These are phyloP conservation scores for Aspergillus bridgeri DNA, from an alignment of 495 filamentous ascomycete genomes.

Conservation along the genomic window DNA sequence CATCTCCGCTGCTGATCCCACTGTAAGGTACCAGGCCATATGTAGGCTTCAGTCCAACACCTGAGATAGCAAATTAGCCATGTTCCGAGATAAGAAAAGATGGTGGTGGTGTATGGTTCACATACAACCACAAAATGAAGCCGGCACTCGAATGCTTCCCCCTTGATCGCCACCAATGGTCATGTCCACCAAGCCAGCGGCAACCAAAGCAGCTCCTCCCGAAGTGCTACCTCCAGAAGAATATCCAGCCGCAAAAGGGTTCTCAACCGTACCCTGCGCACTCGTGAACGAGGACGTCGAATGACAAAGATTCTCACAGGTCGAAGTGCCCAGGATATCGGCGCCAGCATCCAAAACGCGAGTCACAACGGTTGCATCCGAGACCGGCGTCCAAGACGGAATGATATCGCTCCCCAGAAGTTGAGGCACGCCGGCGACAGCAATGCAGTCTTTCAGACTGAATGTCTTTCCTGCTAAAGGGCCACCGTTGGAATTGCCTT, in stretches of 20 bases:
- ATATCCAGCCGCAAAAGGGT: slow-evolving; percentile 46
- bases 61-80: slow-evolving; percentile 16
- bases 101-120: neutral
- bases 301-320: slow-evolving; percentile 47
- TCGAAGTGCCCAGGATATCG: slow-evolving; percentile 39
- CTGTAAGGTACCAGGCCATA: slow-evolving; percentile 52
- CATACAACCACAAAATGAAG: slow-evolving; percentile 44
- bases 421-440: slow-evolving; percentile 38
- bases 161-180: slow-evolving; percentile 59
- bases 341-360: slow-evolving; percentile 45
- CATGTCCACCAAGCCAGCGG: slow-evolving; percentile 47
- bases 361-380: slow-evolving; percentile 46
- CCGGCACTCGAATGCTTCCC: slow-evolving; percentile 57
- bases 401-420: slow-evolving; percentile 35
- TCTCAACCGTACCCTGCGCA: slow-evolving; percentile 49
- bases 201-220: slow-evolving; percentile 54
- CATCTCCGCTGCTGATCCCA: slow-evolving; percentile 43
- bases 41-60: slow-evolving; percentile 47
- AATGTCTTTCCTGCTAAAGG: slow-evolving; percentile 80
- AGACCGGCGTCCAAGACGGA: slow-evolving; percentile 37
- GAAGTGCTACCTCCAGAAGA: slow-evolving; percentile 55
- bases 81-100: neutral
- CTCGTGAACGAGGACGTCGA: slow-evolving; percentile 44
- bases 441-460: slow-evolving; percentile 53
- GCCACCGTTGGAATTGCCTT: slow-evolving; percentile 41